These are phyloP conservation scores for Salix koriyanagi DNA, from an alignment of 345 rosid genomes.

Conservation along the genomic window DNA sequence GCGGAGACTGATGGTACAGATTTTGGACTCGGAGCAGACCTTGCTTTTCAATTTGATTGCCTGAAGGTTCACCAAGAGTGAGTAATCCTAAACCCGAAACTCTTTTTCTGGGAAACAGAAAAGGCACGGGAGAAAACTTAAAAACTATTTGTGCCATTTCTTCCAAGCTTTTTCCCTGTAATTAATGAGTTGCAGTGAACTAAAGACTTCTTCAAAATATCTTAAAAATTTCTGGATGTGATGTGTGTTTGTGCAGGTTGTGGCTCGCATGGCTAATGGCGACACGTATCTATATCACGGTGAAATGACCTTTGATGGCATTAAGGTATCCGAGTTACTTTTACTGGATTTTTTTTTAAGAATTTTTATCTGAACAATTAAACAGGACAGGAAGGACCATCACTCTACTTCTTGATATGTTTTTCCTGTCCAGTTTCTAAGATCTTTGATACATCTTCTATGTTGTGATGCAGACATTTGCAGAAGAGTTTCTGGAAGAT, in stretches of 20 bases:
- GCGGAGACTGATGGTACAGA: constrained; percentile 1
- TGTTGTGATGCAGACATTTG: constrained; percentile 4
- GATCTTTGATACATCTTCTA: background rate
- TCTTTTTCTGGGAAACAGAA: background rate
- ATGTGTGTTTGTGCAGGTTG: background rate
- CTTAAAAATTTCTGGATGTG: background rate
- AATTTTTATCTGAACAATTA: background rate
- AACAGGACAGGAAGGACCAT: background rate
- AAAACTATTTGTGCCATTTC: too few relatives aligned
- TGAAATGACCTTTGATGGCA: background rate
- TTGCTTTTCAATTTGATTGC: constrained; percentile 11
- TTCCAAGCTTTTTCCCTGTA: background rate
- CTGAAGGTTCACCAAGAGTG: constrained; percentile 9
- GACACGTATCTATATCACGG: background rate
- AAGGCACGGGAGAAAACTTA: background rate
- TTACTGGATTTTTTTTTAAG: background rate
- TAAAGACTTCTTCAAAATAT: background rate
- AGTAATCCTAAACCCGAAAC: background rate
- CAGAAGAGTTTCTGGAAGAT: constrained; percentile 6
- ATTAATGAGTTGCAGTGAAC: background rate
- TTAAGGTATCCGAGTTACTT: constrained; percentile 4
- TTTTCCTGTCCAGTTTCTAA: background rate
- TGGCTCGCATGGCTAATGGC: background rate
- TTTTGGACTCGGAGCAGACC: background rate
- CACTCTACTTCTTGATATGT: background rate